A percentile compares a stretch with the other conserved stretches of the same genome.
These are phyloP conservation scores for Kluyveromyces wickerhamii DNA, from an alignment of 805 yeast genomes.

Conservation along the genomic window DNA sequence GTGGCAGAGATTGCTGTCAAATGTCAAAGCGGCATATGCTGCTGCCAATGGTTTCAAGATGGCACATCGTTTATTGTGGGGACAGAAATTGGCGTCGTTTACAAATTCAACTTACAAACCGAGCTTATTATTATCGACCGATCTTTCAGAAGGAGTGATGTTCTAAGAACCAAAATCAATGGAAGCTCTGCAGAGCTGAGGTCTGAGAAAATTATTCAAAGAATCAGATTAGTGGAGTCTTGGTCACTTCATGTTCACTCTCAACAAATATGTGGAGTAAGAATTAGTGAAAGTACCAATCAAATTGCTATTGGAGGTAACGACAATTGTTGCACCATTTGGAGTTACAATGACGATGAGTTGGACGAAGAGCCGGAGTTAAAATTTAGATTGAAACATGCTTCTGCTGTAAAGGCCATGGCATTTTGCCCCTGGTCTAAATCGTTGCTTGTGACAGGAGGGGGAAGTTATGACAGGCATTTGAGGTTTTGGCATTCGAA, in stretches of 20 bases:
- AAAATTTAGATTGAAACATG: slow-evolving; percentile 49
- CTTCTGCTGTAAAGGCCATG: slow-evolving; percentile 85
- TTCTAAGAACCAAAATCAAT: background rate
- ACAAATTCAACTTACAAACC: slow-evolving; percentile 31
- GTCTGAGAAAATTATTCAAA: slow-evolving; percentile 3
- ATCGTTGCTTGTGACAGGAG: slow-evolving; percentile 79
- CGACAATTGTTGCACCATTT: slow-evolving; percentile 70
- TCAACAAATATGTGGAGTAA: slow-evolving; percentile 54
- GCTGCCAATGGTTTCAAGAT: slow-evolving; percentile 49
- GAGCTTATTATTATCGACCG: background rate
- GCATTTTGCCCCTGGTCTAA: slow-evolving; percentile 90
- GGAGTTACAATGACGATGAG: slow-evolving; percentile 47
- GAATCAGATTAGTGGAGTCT: slow-evolving; percentile 12
- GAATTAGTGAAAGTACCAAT: slow-evolving; percentile 39
- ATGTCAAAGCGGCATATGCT: slow-evolving; percentile 39
- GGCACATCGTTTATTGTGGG: slow-evolving; percentile 46
- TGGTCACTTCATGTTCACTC: slow-evolving; percentile 38
- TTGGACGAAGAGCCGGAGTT: slow-evolving; percentile 32
- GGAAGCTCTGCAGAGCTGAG: background rate
- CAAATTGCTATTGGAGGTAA: slow-evolving; percentile 78
- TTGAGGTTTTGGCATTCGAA: slow-evolving; percentile 81
- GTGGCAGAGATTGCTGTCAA: slow-evolving; percentile 6
- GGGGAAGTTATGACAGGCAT: slow-evolving; percentile 76
- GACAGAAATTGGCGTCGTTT: slow-evolving; percentile 55
- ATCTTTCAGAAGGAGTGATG: background rate